phyloP scores from a whole-genome alignment of 176 grass and related monocot species.

The Chrysopogon serrulatus region DNA sequence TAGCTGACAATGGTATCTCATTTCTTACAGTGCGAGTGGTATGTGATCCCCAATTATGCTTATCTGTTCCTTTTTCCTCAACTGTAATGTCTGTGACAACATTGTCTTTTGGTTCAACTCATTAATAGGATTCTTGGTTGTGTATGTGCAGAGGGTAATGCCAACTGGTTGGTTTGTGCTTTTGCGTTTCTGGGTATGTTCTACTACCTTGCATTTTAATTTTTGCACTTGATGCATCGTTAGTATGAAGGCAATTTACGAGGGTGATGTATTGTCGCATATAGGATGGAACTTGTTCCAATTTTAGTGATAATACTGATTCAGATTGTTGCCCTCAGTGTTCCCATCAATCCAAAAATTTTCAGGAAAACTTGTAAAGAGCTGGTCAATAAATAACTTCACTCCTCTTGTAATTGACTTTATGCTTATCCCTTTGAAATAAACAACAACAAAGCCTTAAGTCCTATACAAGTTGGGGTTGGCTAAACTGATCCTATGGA shows the following conservation, averaged over 20 bases:
- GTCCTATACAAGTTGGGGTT: not conserved
- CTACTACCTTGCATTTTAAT: not conserved
- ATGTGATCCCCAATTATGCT: not conserved
- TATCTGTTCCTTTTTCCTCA: not conserved
- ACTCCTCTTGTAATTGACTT: not conserved
- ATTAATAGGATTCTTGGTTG: constrained; percentile 21
- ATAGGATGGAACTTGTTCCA: not conserved
- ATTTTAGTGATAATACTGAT: not conserved
- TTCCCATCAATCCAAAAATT: not conserved
- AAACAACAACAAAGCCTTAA: not conserved
- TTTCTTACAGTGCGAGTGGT: constrained; percentile 94
- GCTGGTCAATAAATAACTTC: not conserved
- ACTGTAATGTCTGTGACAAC: not conserved
- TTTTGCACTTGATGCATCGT: not conserved
- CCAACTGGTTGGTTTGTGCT: constrained; percentile 93
- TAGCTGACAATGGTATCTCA: constrained; percentile 93
- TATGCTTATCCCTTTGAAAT: not conserved
- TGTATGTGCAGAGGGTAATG: constrained; percentile 84
- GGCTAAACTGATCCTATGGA: not conserved
- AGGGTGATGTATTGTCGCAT: not conserved
- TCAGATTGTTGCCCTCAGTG: not conserved
- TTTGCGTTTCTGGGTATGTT: constrained; percentile 77
- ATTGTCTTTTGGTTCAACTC: not conserved
- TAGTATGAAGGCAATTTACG: not conserved
- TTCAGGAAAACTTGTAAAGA: not conserved